These are phyloP conservation scores for Suhomyces taliae DNA, from an alignment of 1,139 yeast genomes.

Conservation along the genomic window DNA sequence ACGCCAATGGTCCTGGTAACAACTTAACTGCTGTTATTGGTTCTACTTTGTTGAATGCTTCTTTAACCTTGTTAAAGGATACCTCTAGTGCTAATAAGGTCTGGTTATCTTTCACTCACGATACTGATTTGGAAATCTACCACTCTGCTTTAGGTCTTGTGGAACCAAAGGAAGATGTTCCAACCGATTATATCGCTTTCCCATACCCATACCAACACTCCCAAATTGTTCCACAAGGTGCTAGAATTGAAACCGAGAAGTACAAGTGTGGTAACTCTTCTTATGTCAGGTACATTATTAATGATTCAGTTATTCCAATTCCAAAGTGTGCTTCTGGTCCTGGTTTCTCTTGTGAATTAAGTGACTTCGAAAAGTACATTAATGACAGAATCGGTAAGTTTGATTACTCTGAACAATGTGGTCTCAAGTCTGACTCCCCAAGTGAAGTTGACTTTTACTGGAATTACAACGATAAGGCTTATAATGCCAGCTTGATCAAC, in stretches of 20 bases:
- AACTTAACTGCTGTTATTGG: conserved; percentile 44
- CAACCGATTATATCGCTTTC: conserved; percentile 24
- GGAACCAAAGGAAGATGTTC: conserved; percentile 21
- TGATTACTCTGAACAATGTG: conserved; percentile 21
- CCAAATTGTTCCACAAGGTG: conserved; percentile 29
- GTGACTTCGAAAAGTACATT: conserved; percentile 23
- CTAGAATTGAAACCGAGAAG: conserved; percentile 29
- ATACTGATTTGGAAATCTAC: conserved; percentile 30
- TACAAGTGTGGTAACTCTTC: conserved; percentile 21
- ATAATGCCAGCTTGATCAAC: conserved; percentile 22
- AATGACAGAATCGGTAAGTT: conserved; percentile 19
- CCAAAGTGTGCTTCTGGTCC: conserved; percentile 30
- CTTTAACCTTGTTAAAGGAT: conserved; percentile 42
- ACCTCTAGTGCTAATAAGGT: conserved; percentile 20
- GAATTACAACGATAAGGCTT: conserved; percentile 28
- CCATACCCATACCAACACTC: conserved; percentile 29
- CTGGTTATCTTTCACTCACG: conserved; percentile 31
- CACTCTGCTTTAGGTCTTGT: conserved; percentile 27
- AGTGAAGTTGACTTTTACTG: conserved; percentile 25
- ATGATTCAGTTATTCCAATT: conserved; percentile 32
- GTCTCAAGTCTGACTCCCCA: conserved; percentile 17
- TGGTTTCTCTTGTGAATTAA: conserved; percentile 32
- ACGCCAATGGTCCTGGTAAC: conserved; percentile 53
- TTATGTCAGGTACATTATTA: conserved; percentile 28
- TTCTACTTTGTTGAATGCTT: conserved; percentile 49